phyloP scores from a whole-genome alignment of 2,329 filamentous ascomycete genomes.

The Calcarisporium arbuscula region DNA sequence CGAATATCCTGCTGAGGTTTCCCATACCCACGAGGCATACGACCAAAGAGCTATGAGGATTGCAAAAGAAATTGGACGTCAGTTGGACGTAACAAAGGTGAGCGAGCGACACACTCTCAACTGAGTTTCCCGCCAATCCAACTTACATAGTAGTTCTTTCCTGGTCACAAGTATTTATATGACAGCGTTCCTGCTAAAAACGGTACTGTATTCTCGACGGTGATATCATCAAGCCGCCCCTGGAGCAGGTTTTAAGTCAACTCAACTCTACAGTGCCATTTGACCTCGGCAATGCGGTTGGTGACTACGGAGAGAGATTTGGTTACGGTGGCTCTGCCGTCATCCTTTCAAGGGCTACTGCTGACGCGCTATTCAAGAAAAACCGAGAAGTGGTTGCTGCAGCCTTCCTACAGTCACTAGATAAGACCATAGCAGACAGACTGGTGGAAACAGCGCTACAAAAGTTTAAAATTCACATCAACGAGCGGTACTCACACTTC shows the following conservation, averaged over 20 bases:
- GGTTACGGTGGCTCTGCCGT: conserved; percentile 51
- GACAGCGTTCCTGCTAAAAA: conserved; percentile 21
- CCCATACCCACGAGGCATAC: too few relatives aligned
- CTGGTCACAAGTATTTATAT: too few relatives aligned
- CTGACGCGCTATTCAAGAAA: conserved; percentile 38
- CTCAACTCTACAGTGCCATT: conserved; percentile 39
- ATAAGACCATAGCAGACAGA: conserved; percentile 48
- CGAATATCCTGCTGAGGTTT: too few relatives aligned
- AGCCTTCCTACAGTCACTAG: conserved; percentile 41
- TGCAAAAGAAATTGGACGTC: conserved; percentile 38
- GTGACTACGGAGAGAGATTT: conserved; percentile 49
- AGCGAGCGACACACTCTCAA: conserved; percentile 3
- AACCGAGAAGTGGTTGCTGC: conserved; percentile 34
- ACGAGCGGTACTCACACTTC: conserved; percentile 46
- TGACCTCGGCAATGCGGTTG: conserved; percentile 52
- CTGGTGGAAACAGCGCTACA: conserved; percentile 47
- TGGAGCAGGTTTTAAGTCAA: conserved; percentile 41
- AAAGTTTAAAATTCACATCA: conserved; percentile 47
- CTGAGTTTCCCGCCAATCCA: too few relatives aligned
- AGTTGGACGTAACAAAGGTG: conserved; percentile 45
- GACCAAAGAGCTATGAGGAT: conserved; percentile 27
- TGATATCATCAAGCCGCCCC: conserved; percentile 47
- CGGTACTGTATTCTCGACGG: conserved; percentile 55
- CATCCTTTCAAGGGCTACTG: conserved; percentile 43
- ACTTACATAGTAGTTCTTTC: too few relatives aligned